Evolutionary conservation across 257 asterid genomes (phyloP).

Genomic region (Nicotiana otophora): DNA sequence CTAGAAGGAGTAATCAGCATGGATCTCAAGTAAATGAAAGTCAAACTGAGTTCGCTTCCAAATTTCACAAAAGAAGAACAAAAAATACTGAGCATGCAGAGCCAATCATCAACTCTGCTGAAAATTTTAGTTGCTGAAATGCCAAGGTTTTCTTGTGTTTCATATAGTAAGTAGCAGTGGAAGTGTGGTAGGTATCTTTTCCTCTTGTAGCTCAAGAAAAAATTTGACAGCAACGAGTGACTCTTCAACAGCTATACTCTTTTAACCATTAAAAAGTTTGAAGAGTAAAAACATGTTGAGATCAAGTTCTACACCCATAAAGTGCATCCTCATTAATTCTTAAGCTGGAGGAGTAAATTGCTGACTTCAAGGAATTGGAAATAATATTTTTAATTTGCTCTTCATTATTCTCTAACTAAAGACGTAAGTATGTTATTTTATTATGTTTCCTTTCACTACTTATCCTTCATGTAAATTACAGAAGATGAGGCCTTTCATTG

Average conservation of each 20-base stretch:
- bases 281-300: background rate
- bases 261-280: background rate
- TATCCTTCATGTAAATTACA: background rate
- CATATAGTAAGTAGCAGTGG: background rate
- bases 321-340: background rate
- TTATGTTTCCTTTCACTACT: background rate
- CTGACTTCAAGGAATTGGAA: background rate
- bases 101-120: background rate
- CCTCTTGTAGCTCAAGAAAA: background rate
- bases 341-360: background rate
- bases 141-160: background rate
- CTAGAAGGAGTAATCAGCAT: background rate
- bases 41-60: background rate
- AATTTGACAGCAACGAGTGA: background rate
- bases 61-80: background rate
- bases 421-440: background rate
- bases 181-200: background rate
- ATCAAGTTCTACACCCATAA: background rate
- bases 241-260: background rate
- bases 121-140: background rate
- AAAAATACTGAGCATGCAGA: background rate
- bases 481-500: background rate
- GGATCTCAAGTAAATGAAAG: background rate
- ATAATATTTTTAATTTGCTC: background rate
- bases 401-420: background rate